A percentile compares a stretch with the other conserved stretches of the same genome.
phyloP scores from a whole-genome alignment of 306 rosid genomes.

The Castanospermum australe region DNA sequence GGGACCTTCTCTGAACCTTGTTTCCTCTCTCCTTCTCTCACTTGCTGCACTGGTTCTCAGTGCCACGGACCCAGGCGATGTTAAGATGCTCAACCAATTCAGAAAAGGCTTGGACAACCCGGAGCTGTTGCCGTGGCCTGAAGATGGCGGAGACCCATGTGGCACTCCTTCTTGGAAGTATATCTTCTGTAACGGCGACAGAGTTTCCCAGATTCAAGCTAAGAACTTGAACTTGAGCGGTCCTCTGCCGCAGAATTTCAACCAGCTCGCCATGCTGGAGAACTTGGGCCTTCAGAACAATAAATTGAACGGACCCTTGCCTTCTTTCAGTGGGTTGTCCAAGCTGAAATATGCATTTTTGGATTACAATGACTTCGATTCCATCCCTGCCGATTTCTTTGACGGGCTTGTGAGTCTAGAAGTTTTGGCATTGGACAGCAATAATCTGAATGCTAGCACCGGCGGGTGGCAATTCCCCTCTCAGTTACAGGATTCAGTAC shows the following conservation, averaged over 20 bases:
- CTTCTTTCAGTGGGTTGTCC: constrained; percentile 59
- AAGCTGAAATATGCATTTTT: constrained; percentile 49
- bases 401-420: constrained; percentile 57
- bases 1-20: constrained; percentile 15
- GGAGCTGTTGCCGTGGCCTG: constrained; percentile 78
- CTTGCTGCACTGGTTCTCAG: constrained; percentile 27
- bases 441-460: constrained; percentile 47
- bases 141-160: constrained; percentile 65
- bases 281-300: constrained; percentile 85
- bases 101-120: constrained; percentile 60
- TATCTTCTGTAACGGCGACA: constrained; percentile 54
- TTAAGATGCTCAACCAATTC: constrained; percentile 57
- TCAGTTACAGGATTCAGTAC: constrained; percentile 43
- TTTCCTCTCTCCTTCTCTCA: constrained; percentile 26
- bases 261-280: constrained; percentile 59
- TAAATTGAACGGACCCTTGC: constrained; percentile 59
- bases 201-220: constrained; percentile 80
- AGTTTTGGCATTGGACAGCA: constrained; percentile 71
- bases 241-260: constrained; percentile 64
- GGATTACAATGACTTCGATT: constrained; percentile 67
- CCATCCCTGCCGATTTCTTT: constrained; percentile 80
- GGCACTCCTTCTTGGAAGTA: constrained; percentile 55
- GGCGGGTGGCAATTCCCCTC: constrained; percentile 84
- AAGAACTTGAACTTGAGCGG: constrained; percentile 63
- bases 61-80: constrained; percentile 67